phyloP scores from a whole-genome alignment of 2,329 filamentous ascomycete species.

The Ceratocystis alfenasii region DNA sequence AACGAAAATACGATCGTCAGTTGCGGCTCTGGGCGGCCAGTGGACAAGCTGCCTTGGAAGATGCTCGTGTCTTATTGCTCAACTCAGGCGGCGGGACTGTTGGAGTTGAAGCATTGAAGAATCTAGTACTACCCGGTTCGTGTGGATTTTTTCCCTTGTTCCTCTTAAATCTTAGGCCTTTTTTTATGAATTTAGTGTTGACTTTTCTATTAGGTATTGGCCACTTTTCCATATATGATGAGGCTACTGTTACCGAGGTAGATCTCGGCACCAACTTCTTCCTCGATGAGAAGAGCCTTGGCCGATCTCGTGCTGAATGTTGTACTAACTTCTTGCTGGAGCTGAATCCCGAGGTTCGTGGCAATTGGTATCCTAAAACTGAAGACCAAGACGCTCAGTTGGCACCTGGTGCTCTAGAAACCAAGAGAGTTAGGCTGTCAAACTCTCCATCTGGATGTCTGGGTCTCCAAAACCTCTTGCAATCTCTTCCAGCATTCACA shows the following conservation, averaged over 20 bases:
- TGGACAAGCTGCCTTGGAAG: conserved; percentile 80
- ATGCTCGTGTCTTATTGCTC: conserved; percentile 79
- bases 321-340: conserved; percentile 68
- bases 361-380: conserved; percentile 50
- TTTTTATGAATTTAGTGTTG: neutral
- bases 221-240: conserved; percentile 80
- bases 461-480: conserved; percentile 33
- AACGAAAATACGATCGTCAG: conserved; percentile 84
- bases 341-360: conserved; percentile 83
- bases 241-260: conserved; percentile 59
- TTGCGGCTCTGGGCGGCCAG: conserved; percentile 88
- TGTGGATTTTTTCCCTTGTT: neutral
- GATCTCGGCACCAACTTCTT: conserved; percentile 98
- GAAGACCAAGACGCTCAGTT: conserved; percentile 28
- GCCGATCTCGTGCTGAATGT: conserved; percentile 65
- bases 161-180: neutral
- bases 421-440: conserved; percentile 18
- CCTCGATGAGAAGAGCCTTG: conserved; percentile 65
- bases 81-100: conserved; percentile 80
- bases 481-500: conserved; percentile 35
- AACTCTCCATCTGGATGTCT: conserved; percentile 22
- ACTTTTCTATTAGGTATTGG: conserved; percentile 55
- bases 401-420: conserved; percentile 8
- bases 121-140: conserved; percentile 77
- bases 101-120: conserved; percentile 87